Percentiles rank a stretch among this genome's conserved stretches.
Evolutionary conservation across 768 basidiomycete genomes (phyloP).

Genomic region (Agaricus blazei): DNA sequence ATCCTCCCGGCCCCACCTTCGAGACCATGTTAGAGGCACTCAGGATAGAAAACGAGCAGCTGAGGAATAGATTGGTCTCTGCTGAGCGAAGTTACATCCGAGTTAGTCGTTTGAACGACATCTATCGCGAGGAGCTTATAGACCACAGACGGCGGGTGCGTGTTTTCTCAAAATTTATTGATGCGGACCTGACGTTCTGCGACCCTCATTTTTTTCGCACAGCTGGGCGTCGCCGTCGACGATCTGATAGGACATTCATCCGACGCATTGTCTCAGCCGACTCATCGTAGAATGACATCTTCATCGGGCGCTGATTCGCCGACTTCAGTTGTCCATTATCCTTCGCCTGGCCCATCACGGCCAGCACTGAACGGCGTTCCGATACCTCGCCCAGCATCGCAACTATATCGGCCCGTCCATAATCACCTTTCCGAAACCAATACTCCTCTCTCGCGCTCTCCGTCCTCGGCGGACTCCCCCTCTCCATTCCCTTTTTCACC

Average conservation of each 20-base stretch:
- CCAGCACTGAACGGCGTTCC: conserved; percentile 51
- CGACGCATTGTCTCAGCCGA: conserved; percentile 70
- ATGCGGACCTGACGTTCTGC: neutral
- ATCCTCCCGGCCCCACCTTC: conserved; percentile 31
- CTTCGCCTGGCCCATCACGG: conserved; percentile 11
- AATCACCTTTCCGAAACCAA: conserved; percentile 45
- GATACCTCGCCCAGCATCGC: conserved; percentile 68
- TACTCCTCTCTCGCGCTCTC: conserved; percentile 62
- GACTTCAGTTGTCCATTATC: conserved; percentile 35
- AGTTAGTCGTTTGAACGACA: conserved; percentile 70
- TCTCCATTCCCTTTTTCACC: conserved; percentile 70
- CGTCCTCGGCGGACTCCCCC: conserved; percentile 61
- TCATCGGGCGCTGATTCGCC: conserved; percentile 37
- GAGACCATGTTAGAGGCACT: conserved; percentile 73
- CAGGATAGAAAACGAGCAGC: conserved; percentile 72
- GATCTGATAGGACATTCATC: conserved; percentile 67
- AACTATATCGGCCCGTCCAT: conserved; percentile 49
- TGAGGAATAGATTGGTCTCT: conserved; percentile 61
- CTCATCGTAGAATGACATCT: conserved; percentile 47
- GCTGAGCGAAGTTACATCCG: conserved; percentile 77
- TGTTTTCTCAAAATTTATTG: conserved; percentile 13
- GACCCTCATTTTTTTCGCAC: conserved; percentile 5
- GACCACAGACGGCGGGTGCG: conserved; percentile 72
- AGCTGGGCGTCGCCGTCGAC: conserved; percentile 77
- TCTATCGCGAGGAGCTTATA: conserved; percentile 81